Conservation (phyloP, 2,329 filamentous ascomycete genomes). For the Neofusicoccum cordaticola region DNA sequence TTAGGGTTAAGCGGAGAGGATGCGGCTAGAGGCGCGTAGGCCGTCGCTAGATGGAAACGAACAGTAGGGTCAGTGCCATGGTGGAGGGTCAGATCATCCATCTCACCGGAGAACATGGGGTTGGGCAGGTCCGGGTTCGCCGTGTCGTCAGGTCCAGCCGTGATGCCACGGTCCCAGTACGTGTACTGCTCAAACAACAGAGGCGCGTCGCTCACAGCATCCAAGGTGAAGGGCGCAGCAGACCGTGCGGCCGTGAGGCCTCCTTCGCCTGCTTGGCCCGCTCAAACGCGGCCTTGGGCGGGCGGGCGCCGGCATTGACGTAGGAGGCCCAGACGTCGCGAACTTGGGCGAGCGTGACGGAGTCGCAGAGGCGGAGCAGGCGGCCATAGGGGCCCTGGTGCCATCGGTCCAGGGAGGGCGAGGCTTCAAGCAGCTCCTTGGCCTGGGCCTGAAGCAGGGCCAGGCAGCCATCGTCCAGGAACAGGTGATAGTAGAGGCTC, state of each 20-base stretch:
- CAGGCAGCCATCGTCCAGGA: conserved; percentile 41
- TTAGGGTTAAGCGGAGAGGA: conserved; percentile 15
- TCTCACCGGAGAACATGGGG: conserved; percentile 46
- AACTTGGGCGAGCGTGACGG: conserved; percentile 44
- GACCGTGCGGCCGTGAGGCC: conserved; percentile 20
- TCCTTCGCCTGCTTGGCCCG: background rate
- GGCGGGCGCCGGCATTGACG: background rate
- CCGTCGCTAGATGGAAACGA: conserved; percentile 55
- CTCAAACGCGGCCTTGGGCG: background rate
- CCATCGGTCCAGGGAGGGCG: conserved; percentile 46
- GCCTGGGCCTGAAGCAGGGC: conserved; percentile 43
- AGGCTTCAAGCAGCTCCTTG: conserved; percentile 41
- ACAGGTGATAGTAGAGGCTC: conserved; percentile 57
- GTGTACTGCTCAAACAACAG: conserved; percentile 21
- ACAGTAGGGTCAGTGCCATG: conserved; percentile 52
- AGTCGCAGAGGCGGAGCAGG: conserved; percentile 50
- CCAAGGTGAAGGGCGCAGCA: conserved; percentile 26
- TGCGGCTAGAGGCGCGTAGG: conserved; percentile 12
- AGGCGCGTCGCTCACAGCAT: conserved; percentile 17
- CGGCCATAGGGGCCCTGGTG: conserved; percentile 44
- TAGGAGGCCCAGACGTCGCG: conserved; percentile 43
- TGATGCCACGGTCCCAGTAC: conserved; percentile 30
- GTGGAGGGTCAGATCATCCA: conserved; percentile 41
- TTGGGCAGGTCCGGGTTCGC: conserved; percentile 26
- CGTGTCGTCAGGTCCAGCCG: conserved; percentile 18